These are phyloP conservation scores for Lepidium didymum DNA, from an alignment of 345 rosid species.

Conservation along the genomic window DNA sequence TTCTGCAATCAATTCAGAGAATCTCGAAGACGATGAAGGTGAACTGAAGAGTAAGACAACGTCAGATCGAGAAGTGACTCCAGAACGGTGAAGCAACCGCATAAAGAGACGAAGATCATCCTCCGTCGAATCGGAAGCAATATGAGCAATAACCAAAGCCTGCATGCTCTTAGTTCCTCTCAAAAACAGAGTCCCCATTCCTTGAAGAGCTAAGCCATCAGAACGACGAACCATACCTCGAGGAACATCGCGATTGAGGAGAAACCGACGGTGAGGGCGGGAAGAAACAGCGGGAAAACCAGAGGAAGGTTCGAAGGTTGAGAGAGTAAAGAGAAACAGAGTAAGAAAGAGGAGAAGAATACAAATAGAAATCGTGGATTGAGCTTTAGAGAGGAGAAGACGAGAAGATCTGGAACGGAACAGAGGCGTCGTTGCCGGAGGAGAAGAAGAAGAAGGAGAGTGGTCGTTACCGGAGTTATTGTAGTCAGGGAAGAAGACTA, in stretches of 20 bases:
- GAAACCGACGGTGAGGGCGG: slow-evolving; percentile 26
- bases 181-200: slow-evolving; percentile 28
- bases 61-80: slow-evolving; percentile 62
- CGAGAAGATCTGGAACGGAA: slow-evolving; percentile 31
- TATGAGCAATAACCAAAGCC: slow-evolving; percentile 47
- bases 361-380: slow-evolving; percentile 78
- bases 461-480: neutral
- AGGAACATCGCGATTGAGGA: slow-evolving; percentile 21
- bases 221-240: neutral
- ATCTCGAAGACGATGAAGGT: slow-evolving; percentile 22
- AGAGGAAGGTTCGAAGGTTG: slow-evolving; percentile 69
- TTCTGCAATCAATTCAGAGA: slow-evolving; percentile 37
- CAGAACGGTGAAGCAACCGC: slow-evolving; percentile 57
- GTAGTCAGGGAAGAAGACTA: slow-evolving; percentile 75
- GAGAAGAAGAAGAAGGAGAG: slow-evolving; percentile 17
- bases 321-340: slow-evolving; percentile 78
- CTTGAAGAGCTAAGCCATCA: slow-evolving; percentile 20
- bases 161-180: slow-evolving; percentile 30
- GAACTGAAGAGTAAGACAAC: slow-evolving; percentile 44
- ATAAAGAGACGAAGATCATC: slow-evolving; percentile 57
- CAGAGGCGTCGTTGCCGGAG: slow-evolving; percentile 37
- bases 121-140: slow-evolving; percentile 42
- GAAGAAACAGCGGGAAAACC: slow-evolving; percentile 19
- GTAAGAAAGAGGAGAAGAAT: slow-evolving; percentile 57
- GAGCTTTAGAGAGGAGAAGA: slow-evolving; percentile 56